phyloP scores from a whole-genome alignment of 768 basidiomycete genomes.

The Lactifluus echinatus region DNA sequence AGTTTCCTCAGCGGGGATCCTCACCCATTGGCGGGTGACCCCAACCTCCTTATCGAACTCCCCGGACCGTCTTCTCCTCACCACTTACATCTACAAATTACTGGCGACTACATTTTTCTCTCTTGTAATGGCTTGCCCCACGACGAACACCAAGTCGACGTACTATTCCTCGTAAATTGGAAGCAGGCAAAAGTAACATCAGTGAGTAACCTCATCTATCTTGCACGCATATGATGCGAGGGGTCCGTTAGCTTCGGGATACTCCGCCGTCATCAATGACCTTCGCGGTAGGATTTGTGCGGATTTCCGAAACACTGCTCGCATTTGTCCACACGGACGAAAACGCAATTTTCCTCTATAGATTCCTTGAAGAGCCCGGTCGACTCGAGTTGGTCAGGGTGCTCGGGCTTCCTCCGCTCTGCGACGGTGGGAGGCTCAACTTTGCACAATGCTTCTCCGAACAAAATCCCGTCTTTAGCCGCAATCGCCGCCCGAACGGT shows the following conservation, averaged over 20 bases:
- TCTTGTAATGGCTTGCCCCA: conserved; percentile 3
- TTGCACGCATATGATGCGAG: not conserved
- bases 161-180: conserved; percentile 4
- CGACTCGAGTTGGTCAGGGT: not conserved
- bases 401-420: conserved; percentile 1
- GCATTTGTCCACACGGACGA: not conserved
- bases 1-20: not conserved
- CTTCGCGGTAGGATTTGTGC: not conserved
- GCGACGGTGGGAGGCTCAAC: conserved; percentile 7
- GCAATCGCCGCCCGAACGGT: not conserved
- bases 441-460: conserved; percentile 1
- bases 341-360: conserved; percentile 6
- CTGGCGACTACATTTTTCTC: not conserved
- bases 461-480: conserved; percentile 1
- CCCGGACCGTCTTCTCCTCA: conserved; percentile 3
- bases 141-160: not conserved
- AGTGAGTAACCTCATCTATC: not conserved
- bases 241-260: not conserved
- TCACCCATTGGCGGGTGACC: not conserved
- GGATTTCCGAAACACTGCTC: not conserved
- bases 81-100: conserved; percentile 1
- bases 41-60: conserved; percentile 1
- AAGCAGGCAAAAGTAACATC: not conserved
- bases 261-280: conserved; percentile 1
- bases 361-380: not conserved